phyloP scores from a whole-genome alignment of 345 rosid species.

The Viola odorata region DNA sequence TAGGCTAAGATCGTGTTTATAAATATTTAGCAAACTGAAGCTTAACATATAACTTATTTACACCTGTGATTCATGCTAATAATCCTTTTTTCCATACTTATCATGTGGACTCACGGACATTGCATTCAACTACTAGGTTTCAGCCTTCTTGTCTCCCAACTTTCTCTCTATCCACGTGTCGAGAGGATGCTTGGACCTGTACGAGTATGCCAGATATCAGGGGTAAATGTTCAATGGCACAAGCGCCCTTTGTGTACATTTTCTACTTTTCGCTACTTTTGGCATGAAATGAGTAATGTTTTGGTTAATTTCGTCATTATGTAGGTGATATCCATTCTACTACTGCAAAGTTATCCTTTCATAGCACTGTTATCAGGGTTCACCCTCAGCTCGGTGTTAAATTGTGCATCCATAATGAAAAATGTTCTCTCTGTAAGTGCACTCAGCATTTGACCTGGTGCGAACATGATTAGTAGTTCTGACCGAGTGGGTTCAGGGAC shows the following conservation, averaged over 20 bases:
- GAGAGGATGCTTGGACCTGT: conserved; percentile 68
- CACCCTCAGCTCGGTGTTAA: conserved; percentile 41
- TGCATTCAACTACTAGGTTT: conserved; percentile 39
- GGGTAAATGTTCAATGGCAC: conserved; percentile 38
- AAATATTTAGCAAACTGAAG: neutral
- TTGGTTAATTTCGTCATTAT: conserved; percentile 8
- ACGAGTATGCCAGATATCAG: conserved; percentile 44
- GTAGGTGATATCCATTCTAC: conserved; percentile 51
- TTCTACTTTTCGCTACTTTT: neutral
- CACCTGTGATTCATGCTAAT: neutral
- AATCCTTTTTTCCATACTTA: neutral
- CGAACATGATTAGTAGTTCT: too few species aligned
- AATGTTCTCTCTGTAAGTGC: conserved; percentile 55
- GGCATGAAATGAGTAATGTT: too few species aligned
- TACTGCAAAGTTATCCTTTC: conserved; percentile 57
- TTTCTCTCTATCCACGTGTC: conserved; percentile 46
- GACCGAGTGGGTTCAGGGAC: too few species aligned
- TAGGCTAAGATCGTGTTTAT: too few species aligned
- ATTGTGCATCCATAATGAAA: conserved; percentile 61
- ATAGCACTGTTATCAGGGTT: conserved; percentile 67
- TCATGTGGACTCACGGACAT: neutral
- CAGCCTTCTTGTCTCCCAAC: conserved; percentile 74
- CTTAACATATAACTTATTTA: neutral
- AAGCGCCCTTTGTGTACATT: neutral
- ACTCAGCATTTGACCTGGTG: too few species aligned